Base-by-base conservation (phyloP, 2,329 filamentous ascomycete genomes). In the Colletotrichum sp. region DNA sequence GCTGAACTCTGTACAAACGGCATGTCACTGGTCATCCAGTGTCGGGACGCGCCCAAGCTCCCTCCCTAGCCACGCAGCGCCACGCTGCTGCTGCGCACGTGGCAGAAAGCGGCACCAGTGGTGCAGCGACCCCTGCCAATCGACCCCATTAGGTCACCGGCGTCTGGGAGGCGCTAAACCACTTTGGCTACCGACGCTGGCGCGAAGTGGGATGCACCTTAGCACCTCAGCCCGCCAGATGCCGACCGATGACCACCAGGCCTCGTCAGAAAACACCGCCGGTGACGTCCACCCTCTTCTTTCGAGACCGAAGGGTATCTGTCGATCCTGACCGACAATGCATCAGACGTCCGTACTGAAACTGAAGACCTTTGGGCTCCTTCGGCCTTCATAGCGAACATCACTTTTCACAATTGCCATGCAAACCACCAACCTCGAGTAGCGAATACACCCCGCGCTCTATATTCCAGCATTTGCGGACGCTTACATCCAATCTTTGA, bases 141-240 rank as follows among this genome's bases (percentile, higher is more conserved):
- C 65, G 22, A 39, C 75, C 67, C 29, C 63, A 59, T 75, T 77
- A 49, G 72, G 72, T 64, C 68, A 77, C 75, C 72, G 71, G 75
- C 62, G 64, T 52, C 57, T 71, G 8, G n/a, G n/a, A 6, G n/a
- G 32, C 75, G 72, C 75, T 72, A 77, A 69, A 39, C 72, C 72
- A n/a, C 22, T 76, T 76, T 72, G 44, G 72, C 39, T 67, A 77
- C 72, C 76, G 72, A 77, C 34, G 55, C 69, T 66, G 29, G 69
- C 61, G 32, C 63, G 30, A 67, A 76, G 73, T 69, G 73, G 70
- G 70, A 76, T 73, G 70, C 32, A 25, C 25, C 25, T 25, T 25
- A 25, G 25, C 3, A 25, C 22, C 57, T 52, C 39, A 49, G 27
- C 62, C 44, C 49, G 44, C 62, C 49, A 27, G 67, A 32, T 27